Conservation (phyloP, 1,139 yeast species). For the Taiozyma onychis region DNA sequence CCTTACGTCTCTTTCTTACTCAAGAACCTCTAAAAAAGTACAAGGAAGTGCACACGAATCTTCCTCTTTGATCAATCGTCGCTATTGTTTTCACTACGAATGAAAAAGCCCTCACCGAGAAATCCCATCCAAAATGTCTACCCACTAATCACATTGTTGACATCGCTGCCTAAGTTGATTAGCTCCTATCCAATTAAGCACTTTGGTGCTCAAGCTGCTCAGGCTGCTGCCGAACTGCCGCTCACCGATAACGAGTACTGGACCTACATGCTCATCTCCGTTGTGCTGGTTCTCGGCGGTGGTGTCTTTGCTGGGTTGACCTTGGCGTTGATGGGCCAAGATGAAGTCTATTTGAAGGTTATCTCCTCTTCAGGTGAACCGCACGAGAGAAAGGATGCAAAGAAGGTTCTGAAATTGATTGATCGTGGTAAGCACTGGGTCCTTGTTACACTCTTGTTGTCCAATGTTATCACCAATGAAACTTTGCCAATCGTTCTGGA, state of each 20-base stretch:
- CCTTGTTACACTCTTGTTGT: constrained; percentile 78
- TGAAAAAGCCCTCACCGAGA: constrained; percentile 12
- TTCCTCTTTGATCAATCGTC: too few species aligned
- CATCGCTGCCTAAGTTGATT: constrained; percentile 9
- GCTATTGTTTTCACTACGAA: neutral
- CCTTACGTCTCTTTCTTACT: too few species aligned
- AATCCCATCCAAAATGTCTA: constrained; percentile 5
- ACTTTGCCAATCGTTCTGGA: constrained; percentile 92
- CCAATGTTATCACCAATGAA: constrained; percentile 92
- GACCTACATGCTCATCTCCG: constrained; percentile 45
- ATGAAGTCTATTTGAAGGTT: constrained; percentile 81
- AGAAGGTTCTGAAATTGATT: constrained; percentile 64
- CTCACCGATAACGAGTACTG: constrained; percentile 19
- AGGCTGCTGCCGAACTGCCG: constrained; percentile 1
- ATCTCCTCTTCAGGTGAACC: constrained; percentile 45
- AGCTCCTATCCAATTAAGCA: constrained; percentile 9
- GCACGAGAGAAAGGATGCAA: constrained; percentile 65
- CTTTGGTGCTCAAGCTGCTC: neutral
- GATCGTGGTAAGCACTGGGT: constrained; percentile 95
- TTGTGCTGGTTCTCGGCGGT: constrained; percentile 72
- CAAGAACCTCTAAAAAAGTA: neutral
- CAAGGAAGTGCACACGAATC: neutral
- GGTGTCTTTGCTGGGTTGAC: constrained; percentile 97
- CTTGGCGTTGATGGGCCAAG: constrained; percentile 95
- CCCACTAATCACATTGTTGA: constrained; percentile 8